Conservation (phyloP, 345 rosid species). For the Dimocarpus longan region DNA sequence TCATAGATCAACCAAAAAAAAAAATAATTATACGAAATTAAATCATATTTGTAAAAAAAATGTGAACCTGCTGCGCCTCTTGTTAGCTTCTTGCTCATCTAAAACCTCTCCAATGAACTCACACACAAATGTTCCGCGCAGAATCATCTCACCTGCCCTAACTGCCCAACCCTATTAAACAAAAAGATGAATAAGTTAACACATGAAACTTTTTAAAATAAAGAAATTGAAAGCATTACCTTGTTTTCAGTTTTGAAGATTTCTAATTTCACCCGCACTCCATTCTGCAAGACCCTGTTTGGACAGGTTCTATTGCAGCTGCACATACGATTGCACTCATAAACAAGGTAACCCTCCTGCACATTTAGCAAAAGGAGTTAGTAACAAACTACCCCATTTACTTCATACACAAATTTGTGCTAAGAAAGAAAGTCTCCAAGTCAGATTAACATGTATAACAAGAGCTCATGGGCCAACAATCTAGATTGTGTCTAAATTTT, state of each 20-base stretch:
- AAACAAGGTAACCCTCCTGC: slow-evolving; percentile 98
- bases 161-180: slow-evolving; percentile 93
- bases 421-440: background rate
- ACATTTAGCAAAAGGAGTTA: slow-evolving; percentile 25
- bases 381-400: slow-evolving; percentile 12
- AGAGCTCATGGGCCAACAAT: slow-evolving; percentile 10
- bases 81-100: slow-evolving; percentile 64
- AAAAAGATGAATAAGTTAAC: slow-evolving; percentile 17
- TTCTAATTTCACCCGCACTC: slow-evolving; percentile 71
- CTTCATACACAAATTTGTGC: background rate
- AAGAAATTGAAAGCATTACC: slow-evolving; percentile 46
- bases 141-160: slow-evolving; percentile 84
- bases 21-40: background rate
- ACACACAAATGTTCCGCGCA: slow-evolving; percentile 84
- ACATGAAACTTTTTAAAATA: slow-evolving; percentile 3
- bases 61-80: slow-evolving; percentile 64
- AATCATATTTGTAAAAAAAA: slow-evolving; percentile 14
- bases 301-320: slow-evolving; percentile 75
- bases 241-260: slow-evolving; percentile 76
- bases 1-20: slow-evolving; percentile 11
- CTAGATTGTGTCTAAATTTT: background rate
- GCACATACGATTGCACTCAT: slow-evolving; percentile 89
- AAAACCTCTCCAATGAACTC: slow-evolving; percentile 88
- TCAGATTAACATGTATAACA: slow-evolving; percentile 1
- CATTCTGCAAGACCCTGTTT: slow-evolving; percentile 92